These are phyloP conservation scores for Pythium biforme DNA, from an alignment of 352 stramenopile genomes.

Conservation along the genomic window DNA sequence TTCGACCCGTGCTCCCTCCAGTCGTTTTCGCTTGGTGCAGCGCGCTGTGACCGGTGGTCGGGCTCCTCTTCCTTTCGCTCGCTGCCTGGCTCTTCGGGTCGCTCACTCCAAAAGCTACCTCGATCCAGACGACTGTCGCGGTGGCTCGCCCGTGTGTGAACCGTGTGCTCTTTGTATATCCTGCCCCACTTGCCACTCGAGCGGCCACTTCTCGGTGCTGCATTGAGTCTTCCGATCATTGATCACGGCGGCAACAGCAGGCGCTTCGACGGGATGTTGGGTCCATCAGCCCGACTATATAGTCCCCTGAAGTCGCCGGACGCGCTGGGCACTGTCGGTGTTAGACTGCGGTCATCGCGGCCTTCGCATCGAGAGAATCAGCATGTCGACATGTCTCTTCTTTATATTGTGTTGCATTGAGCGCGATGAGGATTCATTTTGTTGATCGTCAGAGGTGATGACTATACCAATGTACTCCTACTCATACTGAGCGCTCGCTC, in stretches of 20 bases:
- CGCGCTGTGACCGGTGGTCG: too few relatives aligned
- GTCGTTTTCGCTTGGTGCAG: constrained; percentile 21
- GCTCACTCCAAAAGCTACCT: constrained; percentile 12
- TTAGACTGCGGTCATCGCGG: constrained; percentile 34
- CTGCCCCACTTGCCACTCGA: constrained; percentile 35
- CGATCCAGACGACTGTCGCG: too few relatives aligned
- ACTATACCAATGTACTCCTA: constrained; percentile 38
- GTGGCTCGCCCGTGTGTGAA: too few relatives aligned
- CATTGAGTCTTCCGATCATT: constrained; percentile 33
- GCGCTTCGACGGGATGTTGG: constrained; percentile 27
- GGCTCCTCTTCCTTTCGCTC: constrained; percentile 1
- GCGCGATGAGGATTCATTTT: constrained; percentile 35
- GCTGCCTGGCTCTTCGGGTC: too few relatives aligned
- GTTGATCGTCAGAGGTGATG: constrained; percentile 35
- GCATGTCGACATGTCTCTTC: constrained; percentile 31
- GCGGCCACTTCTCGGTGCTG: constrained; percentile 25
- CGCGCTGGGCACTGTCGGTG: constrained; percentile 35
- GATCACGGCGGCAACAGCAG: constrained; percentile 31
- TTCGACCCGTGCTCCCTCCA: constrained; percentile 10
- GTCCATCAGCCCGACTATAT: constrained; percentile 37
- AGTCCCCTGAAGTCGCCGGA: constrained; percentile 23
- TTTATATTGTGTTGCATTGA: constrained; percentile 16
- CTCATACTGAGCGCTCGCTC: constrained; percentile 32
- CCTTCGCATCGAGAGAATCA: constrained; percentile 38
- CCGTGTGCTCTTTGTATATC: neutral